phyloP scores from a whole-genome alignment of 345 rosid genomes.

The Acer saccharum region DNA sequence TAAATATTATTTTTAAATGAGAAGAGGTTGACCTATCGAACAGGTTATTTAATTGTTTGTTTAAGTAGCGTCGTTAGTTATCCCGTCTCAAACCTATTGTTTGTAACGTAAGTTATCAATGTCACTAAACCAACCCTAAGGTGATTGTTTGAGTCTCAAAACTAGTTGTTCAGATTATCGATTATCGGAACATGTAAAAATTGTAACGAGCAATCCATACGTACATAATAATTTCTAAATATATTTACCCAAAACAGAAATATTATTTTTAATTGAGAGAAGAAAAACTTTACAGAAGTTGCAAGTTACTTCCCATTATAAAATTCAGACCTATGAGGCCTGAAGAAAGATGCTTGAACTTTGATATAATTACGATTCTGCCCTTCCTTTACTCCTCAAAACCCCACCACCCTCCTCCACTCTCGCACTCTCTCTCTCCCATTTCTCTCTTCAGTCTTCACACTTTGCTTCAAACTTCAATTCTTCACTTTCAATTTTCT shows the following conservation, averaged over 20 bases:
- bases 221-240: too few relatives aligned
- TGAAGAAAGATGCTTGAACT: slow-evolving; percentile 24
- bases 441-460: not conserved
- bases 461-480: not conserved
- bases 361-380: slow-evolving; percentile 28
- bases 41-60: not conserved
- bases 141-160: too few relatives aligned
- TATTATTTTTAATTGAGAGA: not conserved
- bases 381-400: slow-evolving; percentile 50
- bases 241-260: slow-evolving; percentile 14
- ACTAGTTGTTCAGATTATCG: too few relatives aligned
- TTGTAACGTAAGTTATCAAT: too few relatives aligned
- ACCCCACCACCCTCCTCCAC: slow-evolving; percentile 30
- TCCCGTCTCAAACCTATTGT: too few relatives aligned
- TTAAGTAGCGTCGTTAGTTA: not conserved
- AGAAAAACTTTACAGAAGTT: slow-evolving; percentile 28
- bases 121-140: too few relatives aligned
- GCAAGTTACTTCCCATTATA: slow-evolving; percentile 33
- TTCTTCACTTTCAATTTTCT: slow-evolving; percentile 14
- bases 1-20: too few relatives aligned
- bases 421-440: slow-evolving; percentile 7
- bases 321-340: slow-evolving; percentile 17
- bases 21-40: not conserved
- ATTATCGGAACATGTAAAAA: too few relatives aligned
- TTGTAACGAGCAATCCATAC: too few relatives aligned